Conservation (phyloP, 441 rosid genomes). For the Erysimum pusillum region DNA sequence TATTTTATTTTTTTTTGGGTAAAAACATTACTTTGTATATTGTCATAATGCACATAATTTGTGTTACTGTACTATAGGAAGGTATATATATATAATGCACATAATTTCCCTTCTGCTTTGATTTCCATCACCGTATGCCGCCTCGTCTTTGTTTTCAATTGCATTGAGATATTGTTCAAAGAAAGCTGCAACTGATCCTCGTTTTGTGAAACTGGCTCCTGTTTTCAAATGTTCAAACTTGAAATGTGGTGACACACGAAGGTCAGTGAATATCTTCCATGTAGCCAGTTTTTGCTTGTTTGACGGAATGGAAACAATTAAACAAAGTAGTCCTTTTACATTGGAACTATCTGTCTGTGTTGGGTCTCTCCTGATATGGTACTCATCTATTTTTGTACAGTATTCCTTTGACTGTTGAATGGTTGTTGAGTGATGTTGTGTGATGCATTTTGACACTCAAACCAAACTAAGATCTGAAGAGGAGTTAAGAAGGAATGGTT, state of each 20-base stretch:
- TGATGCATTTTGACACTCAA: too few relatives aligned
- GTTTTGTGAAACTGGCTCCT: conserved; percentile 84
- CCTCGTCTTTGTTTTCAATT: conserved; percentile 30
- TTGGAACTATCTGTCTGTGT: not conserved
- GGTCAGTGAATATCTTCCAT: conserved; percentile 55
- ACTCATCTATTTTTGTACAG: conserved; percentile 30
- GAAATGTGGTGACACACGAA: conserved; percentile 69
- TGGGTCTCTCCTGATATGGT: conserved; percentile 16
- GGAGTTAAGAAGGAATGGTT: too few relatives aligned
- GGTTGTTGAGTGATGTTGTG: too few relatives aligned
- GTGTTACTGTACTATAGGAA: too few relatives aligned
- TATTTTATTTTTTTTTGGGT: too few relatives aligned
- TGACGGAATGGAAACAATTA: not conserved
- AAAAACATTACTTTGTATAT: too few relatives aligned
- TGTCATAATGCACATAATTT: too few relatives aligned
- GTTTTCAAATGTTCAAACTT: conserved; percentile 81
- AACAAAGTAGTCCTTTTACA: conserved; percentile 4
- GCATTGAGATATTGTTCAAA: conserved; percentile 33
- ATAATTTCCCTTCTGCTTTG: not conserved
- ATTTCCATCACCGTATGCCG: not conserved
- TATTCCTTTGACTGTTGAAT: conserved; percentile 84
- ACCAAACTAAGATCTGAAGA: too few relatives aligned
- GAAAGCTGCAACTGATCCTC: conserved; percentile 81
- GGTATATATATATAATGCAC: too few relatives aligned
- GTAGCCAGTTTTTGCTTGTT: conserved; percentile 17